phyloP scores from a whole-genome alignment of 768 basidiomycete genomes.

The Pleurotus citrinopileatus region DNA sequence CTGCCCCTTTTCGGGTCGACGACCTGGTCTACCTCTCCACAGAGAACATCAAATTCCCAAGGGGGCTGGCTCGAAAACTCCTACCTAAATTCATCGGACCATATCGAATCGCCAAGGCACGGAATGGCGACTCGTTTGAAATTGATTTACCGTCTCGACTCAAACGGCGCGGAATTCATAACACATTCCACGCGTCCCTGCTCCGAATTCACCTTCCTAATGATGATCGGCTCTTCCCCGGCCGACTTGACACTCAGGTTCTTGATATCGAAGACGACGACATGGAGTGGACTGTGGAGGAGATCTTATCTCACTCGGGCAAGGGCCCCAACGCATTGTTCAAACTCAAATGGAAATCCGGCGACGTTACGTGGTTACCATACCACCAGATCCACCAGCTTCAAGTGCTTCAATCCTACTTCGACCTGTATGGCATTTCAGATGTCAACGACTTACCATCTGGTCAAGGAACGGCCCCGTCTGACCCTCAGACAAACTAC shows the following conservation, averaged over 20 bases:
- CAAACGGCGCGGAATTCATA: conserved; percentile 18
- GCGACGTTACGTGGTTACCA: conserved; percentile 32
- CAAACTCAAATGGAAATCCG: conserved; percentile 29
- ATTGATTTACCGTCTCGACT: conserved; percentile 14
- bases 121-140: conserved; percentile 4
- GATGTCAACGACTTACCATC: no score
- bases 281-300: conserved; percentile 21
- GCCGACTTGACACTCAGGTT: conserved; percentile 17
- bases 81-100: conserved; percentile 25
- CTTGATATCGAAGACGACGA: conserved; percentile 6
- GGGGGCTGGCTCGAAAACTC: conserved; percentile 27
- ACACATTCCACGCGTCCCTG: conserved; percentile 30
- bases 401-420: no score
- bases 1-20: conserved; percentile 3
- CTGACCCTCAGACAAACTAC: no score
- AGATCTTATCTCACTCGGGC: conserved; percentile 23
- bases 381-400: no score
- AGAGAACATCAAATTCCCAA: conserved; percentile 20
- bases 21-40: conserved; percentile 20
- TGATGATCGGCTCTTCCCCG: no score
- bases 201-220: conserved; percentile 22
- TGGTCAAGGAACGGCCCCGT: no score
- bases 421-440: no score
- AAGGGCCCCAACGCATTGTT: conserved; percentile 22
- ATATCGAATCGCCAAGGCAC: conserved; percentile 16